phyloP scores from a whole-genome alignment of 257 asterid genomes.

The Solanum chiquidenum region DNA sequence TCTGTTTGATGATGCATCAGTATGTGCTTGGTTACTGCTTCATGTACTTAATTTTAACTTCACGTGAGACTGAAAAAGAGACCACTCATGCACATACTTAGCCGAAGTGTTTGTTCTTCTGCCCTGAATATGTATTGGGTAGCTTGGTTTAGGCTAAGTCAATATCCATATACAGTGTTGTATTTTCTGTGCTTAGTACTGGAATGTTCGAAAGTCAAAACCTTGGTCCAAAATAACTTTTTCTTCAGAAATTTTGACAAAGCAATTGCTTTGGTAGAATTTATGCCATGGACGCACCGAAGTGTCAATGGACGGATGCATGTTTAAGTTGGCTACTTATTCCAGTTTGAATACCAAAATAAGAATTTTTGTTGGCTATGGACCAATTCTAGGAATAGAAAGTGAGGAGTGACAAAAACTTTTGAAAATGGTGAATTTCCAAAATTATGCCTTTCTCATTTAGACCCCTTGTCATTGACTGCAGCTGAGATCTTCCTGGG shows the following conservation, averaged over 20 bases:
- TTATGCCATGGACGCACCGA: not conserved
- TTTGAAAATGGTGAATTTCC: constrained; percentile 14
- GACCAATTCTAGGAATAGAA: constrained; percentile 12
- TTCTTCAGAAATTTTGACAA: not conserved
- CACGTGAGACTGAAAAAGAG: not conserved
- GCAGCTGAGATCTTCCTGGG: constrained; percentile 99
- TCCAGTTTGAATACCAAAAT: not conserved
- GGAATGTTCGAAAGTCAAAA: not conserved
- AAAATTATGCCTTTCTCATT: constrained; percentile 61
- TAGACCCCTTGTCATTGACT: constrained; percentile 86
- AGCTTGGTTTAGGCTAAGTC: not conserved
- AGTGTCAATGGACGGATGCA: not conserved
- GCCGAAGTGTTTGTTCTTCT: not conserved
- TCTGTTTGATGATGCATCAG: not conserved
- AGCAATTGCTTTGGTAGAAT: not conserved
- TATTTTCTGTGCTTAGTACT: not conserved
- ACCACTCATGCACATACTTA: not conserved
- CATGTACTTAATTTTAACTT: not conserved
- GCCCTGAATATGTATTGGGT: not conserved
- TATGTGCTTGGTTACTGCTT: not conserved
- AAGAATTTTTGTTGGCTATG: not conserved
- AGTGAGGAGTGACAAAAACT: constrained; percentile 14
- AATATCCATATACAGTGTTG: not conserved
- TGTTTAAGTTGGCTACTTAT: not conserved
- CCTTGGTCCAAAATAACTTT: not conserved